Conservation (phyloP, 192 early-diverging fungal species). For the Podochytrium sp. region DNA sequence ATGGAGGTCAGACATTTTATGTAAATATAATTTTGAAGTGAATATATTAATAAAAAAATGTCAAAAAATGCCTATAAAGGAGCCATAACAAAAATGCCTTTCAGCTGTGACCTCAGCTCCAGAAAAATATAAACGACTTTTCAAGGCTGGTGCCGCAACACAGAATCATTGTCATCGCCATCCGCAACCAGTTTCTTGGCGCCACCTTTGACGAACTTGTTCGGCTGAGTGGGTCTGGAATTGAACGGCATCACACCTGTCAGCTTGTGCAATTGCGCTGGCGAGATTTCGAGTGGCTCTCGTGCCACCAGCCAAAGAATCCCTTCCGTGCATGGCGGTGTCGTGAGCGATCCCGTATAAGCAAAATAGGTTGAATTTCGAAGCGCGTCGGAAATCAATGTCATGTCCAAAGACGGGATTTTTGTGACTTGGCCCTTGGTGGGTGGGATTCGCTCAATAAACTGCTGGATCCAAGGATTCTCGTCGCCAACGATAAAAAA, state of each 20-base stretch:
- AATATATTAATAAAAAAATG: neutral
- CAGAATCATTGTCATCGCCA: no score
- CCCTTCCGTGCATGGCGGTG: constrained; percentile 66
- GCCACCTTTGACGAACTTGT: neutral
- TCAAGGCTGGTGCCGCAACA: neutral
- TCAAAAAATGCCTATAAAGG: neutral
- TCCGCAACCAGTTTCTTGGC: neutral
- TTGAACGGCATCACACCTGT: neutral
- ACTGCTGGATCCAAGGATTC: neutral
- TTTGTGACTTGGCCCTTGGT: neutral
- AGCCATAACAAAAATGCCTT: neutral
- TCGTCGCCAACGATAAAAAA: constrained; percentile 44
- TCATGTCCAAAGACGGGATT: neutral
- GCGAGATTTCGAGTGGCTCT: neutral
- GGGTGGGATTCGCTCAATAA: neutral
- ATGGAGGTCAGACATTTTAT: no score
- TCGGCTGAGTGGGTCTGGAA: constrained; percentile 4
- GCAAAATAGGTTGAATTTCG: neutral
- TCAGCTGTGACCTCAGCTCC: no score
- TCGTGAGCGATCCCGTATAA: constrained; percentile 28
- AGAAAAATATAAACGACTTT: no score
- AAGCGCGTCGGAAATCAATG: neutral
- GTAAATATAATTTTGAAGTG: no score
- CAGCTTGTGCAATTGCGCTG: neutral
- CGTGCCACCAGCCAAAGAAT: constrained; percentile 46